Evolutionary conservation across 768 basidiomycete genomes (phyloP), one percentile per base, ranked within the genome.

Genomic region (Symmetrospora coprosmae): DNA sequence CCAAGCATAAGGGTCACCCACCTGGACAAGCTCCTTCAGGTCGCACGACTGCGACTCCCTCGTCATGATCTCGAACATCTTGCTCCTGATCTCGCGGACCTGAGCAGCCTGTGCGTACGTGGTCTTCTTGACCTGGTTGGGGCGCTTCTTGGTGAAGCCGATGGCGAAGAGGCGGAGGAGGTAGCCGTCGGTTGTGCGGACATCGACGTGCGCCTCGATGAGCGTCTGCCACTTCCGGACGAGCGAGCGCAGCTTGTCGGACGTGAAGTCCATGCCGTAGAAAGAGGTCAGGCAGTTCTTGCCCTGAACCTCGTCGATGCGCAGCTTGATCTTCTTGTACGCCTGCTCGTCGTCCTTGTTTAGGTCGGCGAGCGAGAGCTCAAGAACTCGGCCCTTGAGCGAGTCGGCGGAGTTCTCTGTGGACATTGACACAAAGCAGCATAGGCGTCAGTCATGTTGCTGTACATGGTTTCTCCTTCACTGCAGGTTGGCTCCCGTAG

Each of bases 261-360:
- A 94, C 64, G 94, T 97, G 78, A 99, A 96, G 78, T 92, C 88
- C 92, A 99, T 97, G 74, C 94, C 94, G 76, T 92, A 86, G 87
- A 99, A 99, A 77, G 91, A 92, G 74, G 94, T 97, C 58, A 97
- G 81, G 80, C 90, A 94, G 80, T 89, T 94, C 80, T 91, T 92
- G 78, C 94, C 94, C 77, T 94, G 85, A 62, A 88, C 79, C 71
- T 90, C 87, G 11, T 64, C 63, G 28, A 64, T 33, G 72, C 90
- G 87, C 74, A 99, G 83, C 78, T 91, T 90, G 74, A 99, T 91
- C 82, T 99, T 97, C 73, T 94, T 84, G 87, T 91, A 99, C 59
- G 88, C 83, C 73, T 96, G 90, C 73, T 99, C 94, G 79, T 97
- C 94, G 72, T 99, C 94, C 79, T 94, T 94, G 82, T 89, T 91